Conservation (phyloP, 306 rosid genomes). For the Hippophae rhamnoides region DNA sequence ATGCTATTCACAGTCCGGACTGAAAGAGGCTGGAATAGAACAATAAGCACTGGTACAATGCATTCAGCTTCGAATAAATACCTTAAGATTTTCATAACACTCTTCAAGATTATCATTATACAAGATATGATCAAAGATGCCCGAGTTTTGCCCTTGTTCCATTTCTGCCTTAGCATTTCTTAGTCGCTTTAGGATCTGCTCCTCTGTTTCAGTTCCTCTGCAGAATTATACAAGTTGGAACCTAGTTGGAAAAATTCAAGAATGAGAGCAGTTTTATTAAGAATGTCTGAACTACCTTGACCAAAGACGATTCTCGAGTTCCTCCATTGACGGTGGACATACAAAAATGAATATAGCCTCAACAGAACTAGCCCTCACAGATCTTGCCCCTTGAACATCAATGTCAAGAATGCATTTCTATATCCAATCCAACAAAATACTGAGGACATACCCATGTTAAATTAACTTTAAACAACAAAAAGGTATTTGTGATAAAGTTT, state of each 20-base stretch:
- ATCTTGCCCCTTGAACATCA: conserved; percentile 96
- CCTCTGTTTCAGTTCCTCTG: conserved; percentile 93
- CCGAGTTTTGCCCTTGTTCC: conserved; percentile 61
- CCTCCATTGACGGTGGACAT: conserved; percentile 80
- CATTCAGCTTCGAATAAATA: conserved; percentile 10
- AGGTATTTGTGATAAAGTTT: conserved; percentile 10
- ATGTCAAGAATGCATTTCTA: conserved; percentile 96
- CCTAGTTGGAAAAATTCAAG: neutral
- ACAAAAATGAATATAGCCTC: conserved; percentile 78
- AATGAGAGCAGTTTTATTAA: conserved; percentile 6
- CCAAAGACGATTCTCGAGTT: conserved; percentile 94
- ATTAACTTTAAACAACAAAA: neutral
- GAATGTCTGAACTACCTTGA: conserved; percentile 47
- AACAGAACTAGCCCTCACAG: conserved; percentile 66
- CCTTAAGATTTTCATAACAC: conserved; percentile 67
- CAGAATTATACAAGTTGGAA: conserved; percentile 12
- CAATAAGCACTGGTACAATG: too few relatives aligned
- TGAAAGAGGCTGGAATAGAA: too few relatives aligned
- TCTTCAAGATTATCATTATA: conserved; percentile 71
- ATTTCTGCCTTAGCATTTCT: conserved; percentile 76
- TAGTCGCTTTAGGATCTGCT: conserved; percentile 76
- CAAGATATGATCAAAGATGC: conserved; percentile 60
- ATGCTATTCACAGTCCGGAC: too few relatives aligned
- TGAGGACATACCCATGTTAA: conserved; percentile 14
- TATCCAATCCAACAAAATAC: conserved; percentile 15